Conservation (phyloP, 2,329 filamentous ascomycete genomes). For the Coniella lustricola region DNA sequence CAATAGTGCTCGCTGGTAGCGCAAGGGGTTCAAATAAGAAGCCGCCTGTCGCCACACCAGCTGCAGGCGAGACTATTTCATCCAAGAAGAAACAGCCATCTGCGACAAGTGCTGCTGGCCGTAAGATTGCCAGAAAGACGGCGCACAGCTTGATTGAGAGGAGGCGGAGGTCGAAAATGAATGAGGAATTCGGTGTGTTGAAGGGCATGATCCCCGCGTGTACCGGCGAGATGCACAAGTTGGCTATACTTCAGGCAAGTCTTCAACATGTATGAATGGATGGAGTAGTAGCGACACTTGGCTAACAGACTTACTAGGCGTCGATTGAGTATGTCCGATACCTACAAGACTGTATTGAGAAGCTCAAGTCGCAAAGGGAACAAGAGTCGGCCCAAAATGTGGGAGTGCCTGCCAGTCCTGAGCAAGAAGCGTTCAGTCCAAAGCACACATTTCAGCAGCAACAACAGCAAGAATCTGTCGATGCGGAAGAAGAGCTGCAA, state of each 20-base stretch:
- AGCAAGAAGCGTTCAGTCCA: slow-evolving; percentile 22
- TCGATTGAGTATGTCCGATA: slow-evolving; percentile 96
- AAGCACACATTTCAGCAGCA: slow-evolving; percentile 17
- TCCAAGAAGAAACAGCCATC: slow-evolving; percentile 70
- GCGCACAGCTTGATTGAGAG: slow-evolving; percentile 94
- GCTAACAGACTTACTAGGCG: slow-evolving; percentile 47
- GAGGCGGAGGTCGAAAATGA: slow-evolving; percentile 90
- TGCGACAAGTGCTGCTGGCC: slow-evolving; percentile 74
- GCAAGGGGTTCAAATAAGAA: slow-evolving; percentile 19
- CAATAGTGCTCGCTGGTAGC: slow-evolving; percentile 17
- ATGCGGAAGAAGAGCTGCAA: slow-evolving; percentile 25
- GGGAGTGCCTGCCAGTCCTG: slow-evolving; percentile 22
- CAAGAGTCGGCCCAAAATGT: slow-evolving; percentile 24
- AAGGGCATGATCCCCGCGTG: slow-evolving; percentile 96
- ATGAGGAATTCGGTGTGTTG: slow-evolving; percentile 89
- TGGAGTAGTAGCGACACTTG: not conserved
- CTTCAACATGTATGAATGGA: not conserved
- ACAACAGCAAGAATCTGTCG: slow-evolving; percentile 25
- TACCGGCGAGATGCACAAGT: slow-evolving; percentile 95
- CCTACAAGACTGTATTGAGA: slow-evolving; percentile 77
- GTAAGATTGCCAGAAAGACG: slow-evolving; percentile 92
- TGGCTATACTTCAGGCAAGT: slow-evolving; percentile 84
- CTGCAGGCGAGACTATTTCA: slow-evolving; percentile 25
- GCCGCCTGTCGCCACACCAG: slow-evolving; percentile 18
- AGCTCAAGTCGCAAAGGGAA: slow-evolving; percentile 60